Base-by-base conservation (phyloP, 495 filamentous ascomycete species). In the Tuber indicum region DNA sequence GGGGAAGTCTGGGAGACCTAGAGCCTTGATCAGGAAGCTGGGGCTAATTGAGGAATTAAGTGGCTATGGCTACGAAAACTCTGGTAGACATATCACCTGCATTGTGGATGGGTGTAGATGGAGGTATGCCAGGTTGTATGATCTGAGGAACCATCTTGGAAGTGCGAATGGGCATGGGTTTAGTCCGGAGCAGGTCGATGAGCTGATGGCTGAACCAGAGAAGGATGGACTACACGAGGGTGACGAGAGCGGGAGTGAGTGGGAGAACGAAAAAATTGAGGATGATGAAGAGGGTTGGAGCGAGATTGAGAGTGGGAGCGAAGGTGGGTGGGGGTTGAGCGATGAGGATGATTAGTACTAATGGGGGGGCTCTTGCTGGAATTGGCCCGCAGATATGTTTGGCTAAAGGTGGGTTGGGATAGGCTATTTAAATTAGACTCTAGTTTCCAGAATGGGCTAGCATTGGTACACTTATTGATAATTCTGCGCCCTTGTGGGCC, bases 61-160 rank as follows among this genome's bases (percentile, higher is more conserved):
- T 5, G 82, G 82, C 0, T 71, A 79, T 32, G 82, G 82, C 36
- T 83, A 83, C 69, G 82, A 83, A 46, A 74, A 81, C 19, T 81
- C 73, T 42, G 82, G 82, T 21, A 78, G 82, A 19, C 66, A 81
- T 58, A 79, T 83, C 49, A 62, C 81, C 42, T 83, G 82, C n/a
- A 39, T 76, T 14, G 81, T 83, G 26, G 81, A 82, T 8, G 76
- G 72, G 16, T 83, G 82, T n/a, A 49, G 66, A n/a, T 83, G 79
- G 69, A 73, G 82, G 26, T 83, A 81, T 52, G 75, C 41, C 32
- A 83, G 82, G 49, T 47, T 81, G 47, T 79, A 77, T 66, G 82
- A 83, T 73, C 43, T 83, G 46, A 79, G 58, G 66, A 47, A 52
- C n/a, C 82, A 83, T 76, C 62, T 83, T 45, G 45, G 70, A 52